Evolutionary conservation across 371 early-diverging fungal genomes (phyloP), one percentile per base, ranked within the genome.

Genomic region (Mortierella sp.): DNA sequence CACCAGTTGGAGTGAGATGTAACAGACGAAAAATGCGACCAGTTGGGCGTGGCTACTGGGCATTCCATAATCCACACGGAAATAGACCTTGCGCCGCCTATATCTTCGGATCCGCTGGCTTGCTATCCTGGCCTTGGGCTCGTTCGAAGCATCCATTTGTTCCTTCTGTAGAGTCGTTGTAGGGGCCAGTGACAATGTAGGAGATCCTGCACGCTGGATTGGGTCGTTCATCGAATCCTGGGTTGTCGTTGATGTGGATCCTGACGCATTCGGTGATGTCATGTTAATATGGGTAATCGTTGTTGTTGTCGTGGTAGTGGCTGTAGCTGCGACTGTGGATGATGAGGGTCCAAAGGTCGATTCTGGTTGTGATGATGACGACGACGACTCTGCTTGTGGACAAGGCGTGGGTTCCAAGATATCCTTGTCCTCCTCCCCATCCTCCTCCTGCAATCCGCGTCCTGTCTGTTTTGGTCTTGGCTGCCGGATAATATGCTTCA

Each of bases 21-120:
- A 95, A 16, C 85, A 83, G 2, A 93, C 91, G 80, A 94, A 95
- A 77, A 91, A 96, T 5, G 92, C 91, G n/a, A 94, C 93, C 51
- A 93, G 92, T 75, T 94, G 94, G 5, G 95, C 90, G 80, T 96
- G 96, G 54, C 92, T 91, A 12, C 93, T 93, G 41, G 96, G 96
- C 95, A 95, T 95, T 4, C 95, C 96, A 82, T 95, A 95, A 27
- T 92, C 93, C 14, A 63, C 29, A 1, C 85, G 81, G 24, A 76
- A 65, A 29, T 78, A 70, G 29, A 84, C 29, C 55, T 73, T 81
- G 41, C 81, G 85, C 43, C 82, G 60, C 44, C 77, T 43, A 44
- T 81, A 77, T 27, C 77, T 63, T 11, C 85, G 78, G 56, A 84
- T 74, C 29, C 79, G 55, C 18, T 75, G 76, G 38, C 58, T 72